Conservation (phyloP, 768 basidiomycete genomes). For the Lactarius evosmus region DNA sequence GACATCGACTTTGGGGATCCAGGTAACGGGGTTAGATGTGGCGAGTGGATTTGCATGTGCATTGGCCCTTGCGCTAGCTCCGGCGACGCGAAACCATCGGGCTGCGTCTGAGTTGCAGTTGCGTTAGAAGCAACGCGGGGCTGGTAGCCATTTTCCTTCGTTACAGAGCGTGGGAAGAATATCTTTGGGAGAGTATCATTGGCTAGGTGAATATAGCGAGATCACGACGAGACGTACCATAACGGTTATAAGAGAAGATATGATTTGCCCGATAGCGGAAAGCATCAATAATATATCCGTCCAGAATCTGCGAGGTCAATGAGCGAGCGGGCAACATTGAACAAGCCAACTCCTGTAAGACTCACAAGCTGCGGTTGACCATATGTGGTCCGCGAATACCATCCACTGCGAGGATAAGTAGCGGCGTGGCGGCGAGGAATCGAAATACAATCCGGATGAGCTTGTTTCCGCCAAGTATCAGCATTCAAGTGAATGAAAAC, state of each 20-base stretch:
- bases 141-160: constrained; percentile 59
- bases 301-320: constrained; percentile 12
- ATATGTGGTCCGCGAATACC: constrained; percentile 49
- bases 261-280: constrained; percentile 69
- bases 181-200: constrained; percentile 41
- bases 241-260: constrained; percentile 78
- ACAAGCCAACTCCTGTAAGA: constrained; percentile 19
- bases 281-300: constrained; percentile 69
- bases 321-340: not conserved
- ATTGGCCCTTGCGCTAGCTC: constrained; percentile 3
- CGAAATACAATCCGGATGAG: constrained; percentile 70
- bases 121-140: constrained; percentile 36
- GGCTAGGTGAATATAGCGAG: not conserved
- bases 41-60: not conserved
- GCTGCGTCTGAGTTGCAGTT: constrained; percentile 24
- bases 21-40: not conserved
- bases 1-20: constrained; percentile 5
- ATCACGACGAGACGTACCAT: constrained; percentile 48
- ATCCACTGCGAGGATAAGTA: constrained; percentile 66
- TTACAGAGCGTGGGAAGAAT: constrained; percentile 75
- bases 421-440: constrained; percentile 67
- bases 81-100: constrained; percentile 5
- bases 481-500: not conserved
- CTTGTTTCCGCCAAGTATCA: constrained; percentile 37
- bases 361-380: constrained; percentile 57